Base-by-base conservation (phyloP, 805 yeast species). In the Hanseniaspora valbyensis region DNA sequence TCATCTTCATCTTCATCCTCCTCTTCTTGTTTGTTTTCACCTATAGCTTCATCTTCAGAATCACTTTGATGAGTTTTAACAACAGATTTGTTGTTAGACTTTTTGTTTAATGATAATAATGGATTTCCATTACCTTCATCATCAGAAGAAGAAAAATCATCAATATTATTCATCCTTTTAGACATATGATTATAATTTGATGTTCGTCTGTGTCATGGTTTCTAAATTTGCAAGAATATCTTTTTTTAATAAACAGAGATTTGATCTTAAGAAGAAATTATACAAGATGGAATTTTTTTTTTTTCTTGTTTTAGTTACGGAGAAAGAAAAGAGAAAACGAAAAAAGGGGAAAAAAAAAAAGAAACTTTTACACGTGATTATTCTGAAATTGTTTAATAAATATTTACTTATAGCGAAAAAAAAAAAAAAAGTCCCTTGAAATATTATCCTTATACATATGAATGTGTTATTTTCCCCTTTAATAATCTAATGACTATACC, bases 51-150 rank as follows among this genome's bases (percentile, higher is more conserved):
- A 22, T 22, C 18, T 25, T 42, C 52, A 21, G 46, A 41, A 9
- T 22, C 38, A 18, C 18, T 29, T 16, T 46, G 26, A 12, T 43
- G n/a, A 12, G 12, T 6, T 10, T 10, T 30, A 6, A 21, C 16
- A 13, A 29, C 42, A 12, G 24, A 30, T 19, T 50, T 50, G 21
- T 30, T 42, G 16, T 6, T 7, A 7, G 24, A 34, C 16, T 36
- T 44, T 21, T 50, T 49, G 28, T 34, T 50, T 18, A 43, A 39
- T 5, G 26, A 18, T 24, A 50, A 43, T 21, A 46, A 24, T n/a
- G 40, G 41, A 22, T 38, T 42, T n/a, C n/a, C n/a, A n/a, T 43
- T 33, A 26, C 32, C 36, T 29, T 50, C 53, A 30, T 43, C 53
- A 24, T 32, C 38, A 10, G 42, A 37, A 4, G 42, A 37, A 4